Conservation (phyloP, 140 eudicot genomes). For the Ambrosia hybrid region DNA sequence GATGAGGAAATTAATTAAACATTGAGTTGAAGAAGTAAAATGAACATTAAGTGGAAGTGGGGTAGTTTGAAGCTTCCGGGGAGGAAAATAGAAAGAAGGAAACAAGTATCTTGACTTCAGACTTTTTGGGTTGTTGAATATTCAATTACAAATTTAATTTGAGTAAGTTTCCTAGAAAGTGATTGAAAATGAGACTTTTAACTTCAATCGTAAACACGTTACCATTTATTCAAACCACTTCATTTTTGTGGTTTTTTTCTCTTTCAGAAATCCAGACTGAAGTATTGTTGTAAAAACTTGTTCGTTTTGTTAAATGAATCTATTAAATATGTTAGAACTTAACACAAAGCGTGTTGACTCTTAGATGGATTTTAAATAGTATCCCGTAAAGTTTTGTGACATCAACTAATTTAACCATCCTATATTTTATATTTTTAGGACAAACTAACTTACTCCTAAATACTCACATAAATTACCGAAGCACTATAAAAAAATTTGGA, state of each 20-base stretch:
- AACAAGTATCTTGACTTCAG: slow-evolving; percentile 4
- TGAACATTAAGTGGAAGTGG: too few species aligned
- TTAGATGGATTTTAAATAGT: background rate
- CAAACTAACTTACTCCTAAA: too few species aligned
- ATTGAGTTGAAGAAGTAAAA: background rate
- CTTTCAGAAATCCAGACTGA: too few species aligned
- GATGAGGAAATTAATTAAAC: background rate
- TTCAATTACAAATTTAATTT: background rate
- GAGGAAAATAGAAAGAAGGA: background rate
- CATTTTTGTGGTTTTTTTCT: too few species aligned
- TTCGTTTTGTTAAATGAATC: too few species aligned
- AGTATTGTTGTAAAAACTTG: too few species aligned
- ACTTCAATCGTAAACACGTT: background rate
- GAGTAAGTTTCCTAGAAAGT: background rate
- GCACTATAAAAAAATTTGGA: too few species aligned
- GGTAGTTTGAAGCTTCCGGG: slow-evolving; percentile 7
- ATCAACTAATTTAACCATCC: background rate
- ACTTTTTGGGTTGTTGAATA: slow-evolving; percentile 20
- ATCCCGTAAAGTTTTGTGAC: background rate
- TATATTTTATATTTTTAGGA: too few species aligned
- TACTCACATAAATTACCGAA: too few species aligned
- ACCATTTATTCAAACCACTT: background rate
- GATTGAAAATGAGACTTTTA: slow-evolving; percentile 6
- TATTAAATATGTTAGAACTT: too few species aligned
- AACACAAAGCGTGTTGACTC: background rate